Evolutionary conservation across 306 rosid genomes (phyloP), one percentile per base, ranked within the genome.

Genomic region (Vigna nakashimae): DNA sequence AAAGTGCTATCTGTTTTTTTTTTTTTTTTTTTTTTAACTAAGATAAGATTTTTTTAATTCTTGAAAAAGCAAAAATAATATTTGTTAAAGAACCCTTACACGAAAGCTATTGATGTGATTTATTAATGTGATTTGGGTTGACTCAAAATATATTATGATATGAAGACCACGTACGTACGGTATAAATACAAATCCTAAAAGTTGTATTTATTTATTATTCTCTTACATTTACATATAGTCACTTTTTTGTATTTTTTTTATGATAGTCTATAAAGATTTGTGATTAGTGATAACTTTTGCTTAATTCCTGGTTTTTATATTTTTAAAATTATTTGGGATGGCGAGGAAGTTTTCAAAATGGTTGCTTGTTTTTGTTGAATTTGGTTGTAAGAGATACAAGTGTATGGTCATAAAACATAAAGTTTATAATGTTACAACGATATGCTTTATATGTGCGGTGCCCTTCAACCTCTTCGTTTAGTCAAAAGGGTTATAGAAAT

Each of bases 341-440:
- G 36, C 36, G 28, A 30, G 32, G 16, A 64, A 66, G 10, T 43
- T 56, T 48, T 49, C 24, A 77, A 77, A 17, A 26, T 48, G 32
- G 28, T 26, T 26, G 28, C 28, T 26, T 26, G 28, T 26, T 26
- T 26, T 26, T 26, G 2, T 26, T 26, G 40, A 22, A 1, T 4
- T 57, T 3, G 64, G 3, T 57, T 16, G 16, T 57, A 34, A 62
- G 24, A 8, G 34, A 34, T 34, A 30, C 67, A 30, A 62, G 45
- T 62, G 67, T 32, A 2, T n/a, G 69, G 69, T 63, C 49, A 63
- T 63, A 15, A 63, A 13, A 34, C 17, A 57, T 13, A 42, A 73
- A 57, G 53, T 40, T 73, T 16, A 73, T 24, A 43, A 24, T 1
- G 53, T 40, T 40, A 17, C 3, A 51, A 36, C 36, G 2, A 36